These are phyloP conservation scores for Chondrostereum purpureum DNA, from an alignment of 1,284 basidiomycete genomes.

Conservation along the genomic window DNA sequence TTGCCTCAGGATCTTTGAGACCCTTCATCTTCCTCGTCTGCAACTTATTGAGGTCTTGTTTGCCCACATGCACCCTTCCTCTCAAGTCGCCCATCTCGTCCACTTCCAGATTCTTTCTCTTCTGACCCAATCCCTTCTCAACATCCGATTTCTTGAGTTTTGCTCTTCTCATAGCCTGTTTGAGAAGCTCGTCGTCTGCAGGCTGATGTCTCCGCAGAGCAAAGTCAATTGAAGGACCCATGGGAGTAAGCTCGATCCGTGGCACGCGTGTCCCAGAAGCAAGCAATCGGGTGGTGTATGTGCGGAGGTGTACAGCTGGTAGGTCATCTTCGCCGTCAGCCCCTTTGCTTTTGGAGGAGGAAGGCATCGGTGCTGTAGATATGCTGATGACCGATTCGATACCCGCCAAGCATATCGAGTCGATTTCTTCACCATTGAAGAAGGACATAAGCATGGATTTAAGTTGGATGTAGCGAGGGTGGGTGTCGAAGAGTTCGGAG, in stretches of 20 bases:
- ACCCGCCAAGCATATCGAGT: conserved; percentile 79
- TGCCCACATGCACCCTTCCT: conserved; percentile 84
- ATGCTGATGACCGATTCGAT: conserved; percentile 91
- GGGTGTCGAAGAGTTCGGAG: conserved; percentile 87
- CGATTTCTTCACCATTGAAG: conserved; percentile 83
- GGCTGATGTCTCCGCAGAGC: conserved; percentile 68
- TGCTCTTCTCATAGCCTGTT: conserved; percentile 75
- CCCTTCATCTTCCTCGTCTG: conserved; percentile 94
- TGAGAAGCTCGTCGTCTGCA: conserved; percentile 76
- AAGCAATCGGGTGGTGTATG: conserved; percentile 75
- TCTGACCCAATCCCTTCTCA: conserved; percentile 85
- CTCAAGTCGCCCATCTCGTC: conserved; percentile 98
- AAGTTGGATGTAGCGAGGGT: conserved; percentile 86
- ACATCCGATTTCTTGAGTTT: conserved; percentile 84
- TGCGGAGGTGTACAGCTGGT: conserved; percentile 84
- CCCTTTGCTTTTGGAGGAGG: conserved; percentile 41
- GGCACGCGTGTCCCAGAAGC: conserved; percentile 76
- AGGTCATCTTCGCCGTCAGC: conserved; percentile 45
- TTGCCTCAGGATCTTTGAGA: conserved; percentile 42
- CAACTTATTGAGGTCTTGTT: conserved; percentile 83
- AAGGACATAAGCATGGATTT: conserved; percentile 91
- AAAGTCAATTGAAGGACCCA: conserved; percentile 91
- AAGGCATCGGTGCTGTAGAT: conserved; percentile 65
- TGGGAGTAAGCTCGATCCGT: conserved; percentile 76
- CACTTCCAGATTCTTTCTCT: conserved; percentile 91